Conservation (phyloP, 2,329 filamentous ascomycete genomes). For the Sporothrix schenckii region DNA sequence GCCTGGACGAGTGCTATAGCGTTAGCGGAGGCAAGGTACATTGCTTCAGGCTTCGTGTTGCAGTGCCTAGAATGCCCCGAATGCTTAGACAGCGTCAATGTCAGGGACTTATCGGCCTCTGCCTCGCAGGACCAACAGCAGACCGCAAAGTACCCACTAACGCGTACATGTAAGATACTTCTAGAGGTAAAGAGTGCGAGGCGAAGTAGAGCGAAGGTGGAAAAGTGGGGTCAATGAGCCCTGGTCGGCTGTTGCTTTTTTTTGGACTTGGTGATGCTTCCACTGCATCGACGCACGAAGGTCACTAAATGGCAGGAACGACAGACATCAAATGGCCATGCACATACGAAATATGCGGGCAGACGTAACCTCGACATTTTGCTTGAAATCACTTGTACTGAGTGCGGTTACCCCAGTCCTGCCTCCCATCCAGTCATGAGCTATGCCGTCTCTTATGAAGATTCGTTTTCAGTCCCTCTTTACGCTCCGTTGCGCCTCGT, state of each 20-base stretch:
- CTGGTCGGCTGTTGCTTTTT: slow-evolving; percentile 23
- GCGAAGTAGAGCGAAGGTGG: neutral
- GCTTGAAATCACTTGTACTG: neutral
- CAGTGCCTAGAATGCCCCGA: neutral
- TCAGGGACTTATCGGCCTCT: slow-evolving; percentile 9
- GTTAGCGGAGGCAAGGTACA: slow-evolving; percentile 1
- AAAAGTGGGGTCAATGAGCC: slow-evolving; percentile 16
- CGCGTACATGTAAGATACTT: neutral
- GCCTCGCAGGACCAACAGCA: slow-evolving; percentile 1
- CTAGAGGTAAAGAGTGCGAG: slow-evolving; percentile 23
- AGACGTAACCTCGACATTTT: slow-evolving; percentile 15
- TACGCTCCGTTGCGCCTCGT: neutral
- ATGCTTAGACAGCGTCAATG: slow-evolving; percentile 12
- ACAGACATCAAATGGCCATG: slow-evolving; percentile 18
- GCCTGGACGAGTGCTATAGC: slow-evolving; percentile 5
- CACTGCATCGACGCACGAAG: slow-evolving; percentile 11
- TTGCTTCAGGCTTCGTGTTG: neutral
- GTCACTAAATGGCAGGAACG: slow-evolving; percentile 5
- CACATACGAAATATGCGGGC: slow-evolving; percentile 15
- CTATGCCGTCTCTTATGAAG: too few species aligned
- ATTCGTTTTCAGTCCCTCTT: too few species aligned
- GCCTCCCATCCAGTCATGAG: too few species aligned
- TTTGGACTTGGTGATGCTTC: neutral
- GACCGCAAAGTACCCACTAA: slow-evolving; percentile 14
- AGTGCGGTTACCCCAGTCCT: neutral